Conservation (phyloP, 2,329 filamentous ascomycete genomes). For the Diaporthe vaccinii region DNA sequence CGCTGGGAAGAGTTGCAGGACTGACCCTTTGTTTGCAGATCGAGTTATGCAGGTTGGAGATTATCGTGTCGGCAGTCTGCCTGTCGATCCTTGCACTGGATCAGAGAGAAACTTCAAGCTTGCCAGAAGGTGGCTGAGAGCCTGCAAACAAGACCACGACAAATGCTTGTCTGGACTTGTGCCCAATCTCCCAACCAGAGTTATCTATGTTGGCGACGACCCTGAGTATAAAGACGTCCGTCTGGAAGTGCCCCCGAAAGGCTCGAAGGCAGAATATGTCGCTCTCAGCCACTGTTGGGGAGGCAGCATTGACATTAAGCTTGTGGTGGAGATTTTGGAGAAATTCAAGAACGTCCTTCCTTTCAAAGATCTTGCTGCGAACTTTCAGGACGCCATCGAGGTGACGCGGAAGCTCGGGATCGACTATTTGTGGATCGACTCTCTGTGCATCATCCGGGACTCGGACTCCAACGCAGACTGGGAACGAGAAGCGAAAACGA, state of each 20-base stretch:
- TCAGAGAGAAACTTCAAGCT: constrained; percentile 2
- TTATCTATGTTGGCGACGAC: constrained; percentile 5
- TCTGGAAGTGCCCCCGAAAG: neutral
- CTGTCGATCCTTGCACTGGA: neutral
- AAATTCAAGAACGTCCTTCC: neutral
- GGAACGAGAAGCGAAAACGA: neutral
- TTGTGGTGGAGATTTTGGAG: neutral
- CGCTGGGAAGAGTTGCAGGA: neutral
- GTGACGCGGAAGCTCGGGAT: constrained; percentile 10
- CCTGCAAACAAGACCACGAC: neutral
- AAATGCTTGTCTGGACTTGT: neutral
- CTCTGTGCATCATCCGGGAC: neutral
- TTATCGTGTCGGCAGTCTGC: neutral
- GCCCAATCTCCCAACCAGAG: constrained; percentile 4
- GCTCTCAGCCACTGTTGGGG: constrained; percentile 31
- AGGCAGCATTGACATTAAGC: neutral
- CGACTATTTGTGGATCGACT: constrained; percentile 30
- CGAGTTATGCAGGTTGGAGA: neutral
- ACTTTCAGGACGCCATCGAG: constrained; percentile 24
- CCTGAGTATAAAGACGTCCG: neutral
- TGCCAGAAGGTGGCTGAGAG: neutral
- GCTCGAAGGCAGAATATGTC: neutral
- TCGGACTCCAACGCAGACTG: neutral
- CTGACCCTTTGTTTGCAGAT: neutral
- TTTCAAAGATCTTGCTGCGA: neutral